Base-by-base conservation (phyloP, 2,329 filamentous ascomycete genomes). In the Karstenula rhodostoma region DNA sequence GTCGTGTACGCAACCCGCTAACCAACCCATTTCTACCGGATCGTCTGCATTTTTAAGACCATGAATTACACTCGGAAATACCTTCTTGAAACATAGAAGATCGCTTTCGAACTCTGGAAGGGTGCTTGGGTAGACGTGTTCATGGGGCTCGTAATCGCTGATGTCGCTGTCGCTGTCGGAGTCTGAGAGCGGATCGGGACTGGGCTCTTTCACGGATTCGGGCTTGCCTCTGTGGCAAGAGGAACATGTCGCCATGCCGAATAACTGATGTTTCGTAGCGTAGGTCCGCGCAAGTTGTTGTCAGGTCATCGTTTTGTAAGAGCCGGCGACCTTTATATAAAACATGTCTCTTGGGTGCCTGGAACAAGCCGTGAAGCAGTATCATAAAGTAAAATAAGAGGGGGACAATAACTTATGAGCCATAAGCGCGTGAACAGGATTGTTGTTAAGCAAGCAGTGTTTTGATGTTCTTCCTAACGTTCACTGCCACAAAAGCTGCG, bases 1-100 rank as follows among this genome's bases (percentile, higher is more conserved):
- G 15, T 61, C 40, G 12, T 49, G 40, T 40, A 64, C n/a, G 47
- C 50, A 59, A 15, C 58, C 58, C 7, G 56, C 40, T 13, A 60
- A 25, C 58, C 52, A 61, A 5, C 58, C 58, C 13, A 35, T 42
- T 25, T 59, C 55, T 51, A 54, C 59, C 3, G 29, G 22, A 19
- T 47, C 37, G 3, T 52, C 29, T 32, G 58, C 40, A 15, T 10
- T 17, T 0, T 32, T 15, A 6, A 63, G 17, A 12, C 51, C 42
- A 6, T 22, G 3, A 15, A 58, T 44, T 8, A 63, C 17, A 27
- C 52, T 63, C 13, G 55, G 61, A 37, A 57, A 62, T 10, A 44
- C 8, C 10, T 27, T 17, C 1, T 19, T 9, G 19, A 62, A 32
- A 25, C 49, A 48, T 19, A 51, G 2, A 22, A 50, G 37, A 40